Base-by-base conservation (phyloP, 2,329 filamentous ascomycete genomes). In the Sordariomycetes sp. region DNA sequence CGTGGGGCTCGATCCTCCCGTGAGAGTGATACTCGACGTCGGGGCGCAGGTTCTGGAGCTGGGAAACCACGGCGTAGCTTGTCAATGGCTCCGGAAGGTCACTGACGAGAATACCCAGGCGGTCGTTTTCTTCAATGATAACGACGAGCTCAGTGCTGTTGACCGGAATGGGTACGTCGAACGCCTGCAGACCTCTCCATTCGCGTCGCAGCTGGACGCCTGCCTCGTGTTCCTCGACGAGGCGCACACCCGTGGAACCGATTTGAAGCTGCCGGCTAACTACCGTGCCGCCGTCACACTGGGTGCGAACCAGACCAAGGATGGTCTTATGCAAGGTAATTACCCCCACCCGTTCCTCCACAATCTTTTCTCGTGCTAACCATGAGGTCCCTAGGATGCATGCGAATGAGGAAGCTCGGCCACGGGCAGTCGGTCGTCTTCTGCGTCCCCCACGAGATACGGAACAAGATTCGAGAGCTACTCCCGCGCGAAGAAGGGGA, bases 201-300 rank as follows among this genome's bases (percentile, higher is more conserved):
- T 81, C 62, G 68, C 72, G 0, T 72, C 75, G 0, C 77, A 83
- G 6, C 68, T 87, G 0, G 80, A 82, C 5, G 62, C 62, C 0
- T 91, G 87, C 58, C 66, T 89, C 0, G 74, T 90, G 0, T 91
- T 85, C 58, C 72, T 92, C 0, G 87, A 91, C 55, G 82, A 91
- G 59, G 78, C 80, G 0, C 87, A 91, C 61, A 89, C 87, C 0
- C 69, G 87, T 60, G 87, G 88, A 0, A 89, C 79, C 0, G 87
- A 92, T 61, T 65, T 91, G 0, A 80, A 78, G 37, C 68, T 90
- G 0, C 87, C 86, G 0, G 59, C 59, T 0, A 4, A 77, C 14
- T 86, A 85, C 62, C 73, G 81, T 0, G 88, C 87, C 0, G 83
- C 82, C 0, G 82, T 91, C 0, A 90, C 86, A 0, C 66, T 93